Evolutionary conservation across 2,329 filamentous ascomycete genomes (phyloP).

Genomic region (Lachnellula hyalina): DNA sequence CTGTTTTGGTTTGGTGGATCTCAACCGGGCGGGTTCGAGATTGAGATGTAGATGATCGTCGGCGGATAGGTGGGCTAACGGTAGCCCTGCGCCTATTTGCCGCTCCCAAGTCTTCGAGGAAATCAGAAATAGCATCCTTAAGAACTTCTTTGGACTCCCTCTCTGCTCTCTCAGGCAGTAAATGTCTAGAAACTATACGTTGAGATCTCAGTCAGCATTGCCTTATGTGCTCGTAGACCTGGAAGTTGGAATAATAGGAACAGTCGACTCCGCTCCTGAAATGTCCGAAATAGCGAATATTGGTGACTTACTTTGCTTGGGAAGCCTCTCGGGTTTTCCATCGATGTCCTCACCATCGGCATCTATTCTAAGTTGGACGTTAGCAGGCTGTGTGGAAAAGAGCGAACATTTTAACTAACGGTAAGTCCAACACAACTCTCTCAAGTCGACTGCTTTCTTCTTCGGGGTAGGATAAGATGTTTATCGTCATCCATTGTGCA

Average conservation of each 20-base stretch:
- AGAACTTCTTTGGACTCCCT: slow-evolving; percentile 53
- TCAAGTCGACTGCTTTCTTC: slow-evolving; percentile 66
- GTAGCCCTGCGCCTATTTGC: slow-evolving; percentile 37
- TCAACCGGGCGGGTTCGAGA: slow-evolving; percentile 21
- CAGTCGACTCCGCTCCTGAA: too few species aligned
- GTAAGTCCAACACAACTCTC: slow-evolving; percentile 63
- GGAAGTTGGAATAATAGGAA: too few species aligned
- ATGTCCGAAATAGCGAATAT: too few species aligned
- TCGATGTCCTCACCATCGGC: slow-evolving; percentile 50
- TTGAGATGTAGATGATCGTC: slow-evolving; percentile 21
- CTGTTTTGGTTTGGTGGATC: slow-evolving; percentile 19
- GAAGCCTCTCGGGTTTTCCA: slow-evolving; percentile 66
- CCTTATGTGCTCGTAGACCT: too few species aligned
- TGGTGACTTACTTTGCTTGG: slow-evolving; percentile 50
- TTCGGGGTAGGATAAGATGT: slow-evolving; percentile 72
- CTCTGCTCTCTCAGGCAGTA: slow-evolving; percentile 61
- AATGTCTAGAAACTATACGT: slow-evolving; percentile 53
- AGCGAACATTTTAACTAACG: slow-evolving; percentile 28
- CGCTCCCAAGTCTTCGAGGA: slow-evolving; percentile 38
- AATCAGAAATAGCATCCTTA: slow-evolving; percentile 52
- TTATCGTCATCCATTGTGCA: slow-evolving; percentile 63
- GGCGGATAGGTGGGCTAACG: slow-evolving; percentile 22
- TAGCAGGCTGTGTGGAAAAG: too few species aligned
- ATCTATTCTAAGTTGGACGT: slow-evolving; percentile 39
- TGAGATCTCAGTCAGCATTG: too few species aligned